Evolutionary conservation across 805 yeast species (phyloP), one percentile per base, ranked within the genome.

Genomic region (Maudiozyma pseudohumilis): DNA sequence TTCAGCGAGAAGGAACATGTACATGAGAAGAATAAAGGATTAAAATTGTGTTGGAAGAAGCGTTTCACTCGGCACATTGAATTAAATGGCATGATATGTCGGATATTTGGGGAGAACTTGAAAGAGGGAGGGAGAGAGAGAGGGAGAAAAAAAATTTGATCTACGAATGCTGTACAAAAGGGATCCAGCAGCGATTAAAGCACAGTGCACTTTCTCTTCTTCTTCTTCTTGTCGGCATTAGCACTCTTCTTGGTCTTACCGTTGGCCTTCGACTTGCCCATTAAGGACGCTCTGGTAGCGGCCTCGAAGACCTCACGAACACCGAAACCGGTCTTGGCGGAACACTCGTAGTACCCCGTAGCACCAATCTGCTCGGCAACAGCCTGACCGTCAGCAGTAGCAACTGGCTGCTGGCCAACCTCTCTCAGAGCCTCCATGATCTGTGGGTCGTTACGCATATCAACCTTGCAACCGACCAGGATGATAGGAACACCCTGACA

Each of bases 401-500:
- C 61, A 37, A 86, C 94, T 32, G 95, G 95, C 55, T 75, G 76
- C 63, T 80, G 84, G 47, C 81, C 80, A 45, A 79, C 75, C 53
- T 77, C 77, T 58, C 79, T 69, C 53, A 86, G 73, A 55, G 70
- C 75, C 61, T 82, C 88, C 49, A 80, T 75, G 31, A 88, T 80
- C 55, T 73, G 70, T 42, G 77, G 77, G 61, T 86, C 94, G 59
- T 80, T 74, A 68, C 95, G 80, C 56, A 87, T 71, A 67, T 87
- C 96, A 49, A 75, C 74, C 68, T 87, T 87, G 69, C 95, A 85
- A 52, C 95, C 96, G 52, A 86, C 95, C 40, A 87, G 70, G 50
- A 87, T 81, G 61, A 86, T 84, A 55, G 95, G 95, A 38, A 86
- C 87, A 61, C 89, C 92, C 55, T 80, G 94, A 66, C 96, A 87